phyloP scores from a whole-genome alignment of 371 early-diverging fungal genomes.

The Mycotypha africana region DNA sequence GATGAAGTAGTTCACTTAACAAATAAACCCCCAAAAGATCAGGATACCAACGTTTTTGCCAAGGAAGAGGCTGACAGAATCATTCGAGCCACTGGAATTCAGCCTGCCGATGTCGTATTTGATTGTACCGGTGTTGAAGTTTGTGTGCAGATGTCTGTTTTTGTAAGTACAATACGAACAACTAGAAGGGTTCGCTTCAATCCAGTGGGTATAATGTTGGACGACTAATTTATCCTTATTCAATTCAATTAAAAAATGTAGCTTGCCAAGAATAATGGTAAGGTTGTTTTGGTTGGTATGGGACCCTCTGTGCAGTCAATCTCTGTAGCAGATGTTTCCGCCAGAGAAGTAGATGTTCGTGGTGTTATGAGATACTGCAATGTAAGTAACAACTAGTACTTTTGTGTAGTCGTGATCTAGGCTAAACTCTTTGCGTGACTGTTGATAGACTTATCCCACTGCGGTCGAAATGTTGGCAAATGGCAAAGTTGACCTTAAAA shows the following conservation, averaged over 20 bases:
- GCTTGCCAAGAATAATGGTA: constrained; percentile 42
- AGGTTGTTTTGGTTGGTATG: constrained; percentile 48
- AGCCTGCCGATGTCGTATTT: constrained; percentile 38
- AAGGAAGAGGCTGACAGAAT: constrained; percentile 19
- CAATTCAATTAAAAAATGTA: no score
- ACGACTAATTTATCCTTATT: neutral
- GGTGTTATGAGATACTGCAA: constrained; percentile 50
- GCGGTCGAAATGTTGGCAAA: constrained; percentile 44
- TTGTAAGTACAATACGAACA: constrained; percentile 8
- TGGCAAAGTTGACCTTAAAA: constrained; percentile 40
- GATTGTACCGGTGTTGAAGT: constrained; percentile 51
- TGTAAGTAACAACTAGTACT: no score
- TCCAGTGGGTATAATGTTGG: no score
- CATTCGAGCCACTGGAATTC: constrained; percentile 18
- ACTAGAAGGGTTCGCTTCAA: no score
- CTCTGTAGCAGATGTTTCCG: constrained; percentile 37
- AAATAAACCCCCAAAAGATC: constrained; percentile 16
- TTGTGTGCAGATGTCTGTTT: constrained; percentile 45
- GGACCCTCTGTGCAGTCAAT: constrained; percentile 39
- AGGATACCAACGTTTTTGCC: constrained; percentile 40
- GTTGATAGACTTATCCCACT: constrained; percentile 31
- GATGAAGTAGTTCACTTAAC: constrained; percentile 31
- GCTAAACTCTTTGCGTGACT: neutral
- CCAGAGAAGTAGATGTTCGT: constrained; percentile 44
- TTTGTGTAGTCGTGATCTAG: no score